Evolutionary conservation across 192 early-diverging fungal species (phyloP), one percentile per base, ranked within the genome.

Genomic region (Irineochytrium annulatum): DNA sequence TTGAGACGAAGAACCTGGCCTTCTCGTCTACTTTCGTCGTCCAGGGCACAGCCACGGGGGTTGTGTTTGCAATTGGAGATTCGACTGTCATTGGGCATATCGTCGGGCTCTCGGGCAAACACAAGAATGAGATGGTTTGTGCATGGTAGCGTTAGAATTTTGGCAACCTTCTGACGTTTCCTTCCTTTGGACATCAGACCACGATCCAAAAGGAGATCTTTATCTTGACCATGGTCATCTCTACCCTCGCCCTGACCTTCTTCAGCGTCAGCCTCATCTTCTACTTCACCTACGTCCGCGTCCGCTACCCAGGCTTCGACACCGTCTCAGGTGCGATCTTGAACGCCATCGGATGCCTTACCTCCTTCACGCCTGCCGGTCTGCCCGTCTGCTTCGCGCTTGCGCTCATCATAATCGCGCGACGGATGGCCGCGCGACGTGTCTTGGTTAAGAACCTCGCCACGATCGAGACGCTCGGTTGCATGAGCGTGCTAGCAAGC

Each of bases 391-490:
- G 78, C 27, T 77, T 96, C 29, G 84, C 91, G 14, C 70, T 92
- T 62, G 79, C 86, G 14, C 76, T 94, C 24, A 81, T 88, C 2
- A 65, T 91, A 33, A 84, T 92, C 41, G 90, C 91, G 19, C 81
- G 82, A 37, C 76, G 86, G 20, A 88, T 91, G 87, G 80, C 84
- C 44, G 41, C 11, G 6, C 43, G 74, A 53, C 82, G 82, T 33
- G 82, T 93, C 44, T 72, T 94, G 28, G 81, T 87, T 39, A 92
- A 92, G 67, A 84, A 87, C 27, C 76, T 96, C n/a, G 81, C 86
- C 31, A 87, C 88, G 0, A 84, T 96, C 56, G 91, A 96, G 75
- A 92, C 91, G 0, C 79, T 96, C 19, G 94, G 91, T 26, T 84
- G 85, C 44, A 83, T 92, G 46, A 82, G 71, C 56, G 82, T 89